phyloP scores from a whole-genome alignment of 2,329 filamentous ascomycete species.

The Simplicillium sp. region DNA sequence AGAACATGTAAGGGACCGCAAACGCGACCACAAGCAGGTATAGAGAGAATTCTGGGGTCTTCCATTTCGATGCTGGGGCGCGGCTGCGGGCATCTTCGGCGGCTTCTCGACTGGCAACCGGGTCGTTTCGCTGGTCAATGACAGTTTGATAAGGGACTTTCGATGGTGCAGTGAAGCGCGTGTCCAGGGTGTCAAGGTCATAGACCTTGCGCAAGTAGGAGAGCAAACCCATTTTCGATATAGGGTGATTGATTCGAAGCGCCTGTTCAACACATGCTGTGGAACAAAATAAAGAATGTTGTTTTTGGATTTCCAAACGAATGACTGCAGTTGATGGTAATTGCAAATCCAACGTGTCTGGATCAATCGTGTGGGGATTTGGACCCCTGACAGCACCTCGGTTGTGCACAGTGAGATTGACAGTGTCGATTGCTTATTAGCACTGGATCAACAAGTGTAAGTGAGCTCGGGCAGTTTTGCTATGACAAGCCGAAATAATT shows the following conservation, averaged over 20 bases:
- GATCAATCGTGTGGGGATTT: no score
- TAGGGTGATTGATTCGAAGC: constrained; percentile 10
- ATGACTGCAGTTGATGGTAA: no score
- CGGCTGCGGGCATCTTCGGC: constrained; percentile 27
- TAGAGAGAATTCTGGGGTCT: constrained; percentile 72
- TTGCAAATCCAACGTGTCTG: no score
- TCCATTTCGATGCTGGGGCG: constrained; percentile 66
- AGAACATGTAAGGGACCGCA: constrained; percentile 80
- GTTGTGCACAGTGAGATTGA: no score
- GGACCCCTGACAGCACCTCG: no score
- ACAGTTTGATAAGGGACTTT: constrained; percentile 54
- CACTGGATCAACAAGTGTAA: no score
- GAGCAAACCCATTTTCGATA: constrained; percentile 26
- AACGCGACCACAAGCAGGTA: constrained; percentile 64
- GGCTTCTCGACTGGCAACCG: constrained; percentile 20
- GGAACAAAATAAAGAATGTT: neutral
- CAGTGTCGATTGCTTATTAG: no score
- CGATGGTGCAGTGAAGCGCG: constrained; percentile 59
- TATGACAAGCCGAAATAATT: no score
- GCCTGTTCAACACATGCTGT: constrained; percentile 5
- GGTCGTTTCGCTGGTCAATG: constrained; percentile 39
- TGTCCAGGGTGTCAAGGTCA: constrained; percentile 53
- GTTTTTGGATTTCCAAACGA: neutral
- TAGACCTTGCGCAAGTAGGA: constrained; percentile 46
- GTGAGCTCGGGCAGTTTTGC: no score